phyloP scores from a whole-genome alignment of 1,139 yeast species.

The Kodamaea ohmeri region DNA sequence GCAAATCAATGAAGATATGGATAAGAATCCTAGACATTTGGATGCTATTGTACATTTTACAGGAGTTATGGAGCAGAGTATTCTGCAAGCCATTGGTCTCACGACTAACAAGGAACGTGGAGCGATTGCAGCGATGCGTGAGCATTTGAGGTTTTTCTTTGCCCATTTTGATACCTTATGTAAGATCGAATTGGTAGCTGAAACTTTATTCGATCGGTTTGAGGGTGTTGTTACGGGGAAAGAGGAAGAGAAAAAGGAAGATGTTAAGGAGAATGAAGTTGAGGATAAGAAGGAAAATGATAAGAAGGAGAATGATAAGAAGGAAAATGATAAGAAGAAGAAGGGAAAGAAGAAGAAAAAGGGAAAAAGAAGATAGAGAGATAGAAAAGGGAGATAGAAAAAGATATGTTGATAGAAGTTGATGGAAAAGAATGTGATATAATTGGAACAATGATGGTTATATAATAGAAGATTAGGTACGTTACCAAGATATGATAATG shows the following conservation, averaged over 20 bases:
- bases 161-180: slow-evolving; percentile 30
- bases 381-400: too few species aligned
- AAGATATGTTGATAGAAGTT: neutral
- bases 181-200: slow-evolving; percentile 32
- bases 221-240: slow-evolving; percentile 26
- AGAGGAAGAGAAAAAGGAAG: slow-evolving; percentile 5
- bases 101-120: slow-evolving; percentile 1
- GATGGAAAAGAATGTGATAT: neutral
- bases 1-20: slow-evolving; percentile 20
- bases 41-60: slow-evolving; percentile 11
- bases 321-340: slow-evolving; percentile 11
- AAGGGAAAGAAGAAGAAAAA: slow-evolving; percentile 19
- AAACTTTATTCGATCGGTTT: slow-evolving; percentile 26
- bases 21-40: slow-evolving; percentile 13
- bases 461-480: neutral
- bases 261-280: slow-evolving; percentile 1
- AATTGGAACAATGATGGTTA: neutral
- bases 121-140: slow-evolving; percentile 9
- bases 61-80: slow-evolving; percentile 17
- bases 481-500: too few species aligned
- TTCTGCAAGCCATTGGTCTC: slow-evolving; percentile 12
- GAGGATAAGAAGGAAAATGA: slow-evolving; percentile 9
- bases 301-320: slow-evolving; percentile 10
- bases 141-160: slow-evolving; percentile 27
- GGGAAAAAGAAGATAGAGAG: slow-evolving; percentile 4